Base-by-base conservation (phyloP, 345 rosid species). In the Draba incana region DNA sequence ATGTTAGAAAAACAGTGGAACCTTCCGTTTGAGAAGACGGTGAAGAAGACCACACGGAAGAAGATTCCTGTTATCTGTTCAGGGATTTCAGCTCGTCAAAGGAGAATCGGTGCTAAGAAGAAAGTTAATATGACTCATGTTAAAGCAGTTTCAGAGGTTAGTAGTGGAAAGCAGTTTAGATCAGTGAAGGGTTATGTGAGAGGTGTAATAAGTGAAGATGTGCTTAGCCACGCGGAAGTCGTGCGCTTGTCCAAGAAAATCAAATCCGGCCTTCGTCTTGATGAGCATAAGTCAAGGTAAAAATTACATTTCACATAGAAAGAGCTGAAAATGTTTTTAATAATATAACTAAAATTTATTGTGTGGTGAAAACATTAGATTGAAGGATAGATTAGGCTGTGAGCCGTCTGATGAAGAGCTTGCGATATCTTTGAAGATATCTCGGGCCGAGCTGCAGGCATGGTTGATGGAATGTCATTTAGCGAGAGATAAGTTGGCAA, bases 1-100 rank as follows among this genome's bases (percentile, higher is more conserved):
- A 84, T 90, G 87, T 84, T 93, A 35, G 98, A 93, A 61, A 86
- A 92, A 74, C 97, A 90, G 45, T 93, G 98, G 98, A 88, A 78
- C 65, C 97, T 93, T 76, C 84, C 96, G 13, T 85, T 90, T 70
- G 88, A 88, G 48, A 76, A 82, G 58, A 77, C 68, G 2, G 63
- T 49, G 13, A 82, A 71, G 66, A 66, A 9, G 48, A 42, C 61
- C 0, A n/a, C n/a, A 0, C 47, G 59, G 45, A 81, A 81, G 83
- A 82, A 84, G 77, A 57, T 86, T 58, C 80, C 80, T 0, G 79
- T 90, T 31, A 84, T 84, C 46, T 79, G 89, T 73, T 92, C 97
- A 4, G 97, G 96, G 50, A 47, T 83, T 43, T 90, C 93, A 25
- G 98, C 98, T 57, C 79, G 97, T 13, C 92, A 84, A 62, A 75